phyloP scores from a whole-genome alignment of 2,329 filamentous ascomycete genomes.

The Sclerotinia spermophila region DNA sequence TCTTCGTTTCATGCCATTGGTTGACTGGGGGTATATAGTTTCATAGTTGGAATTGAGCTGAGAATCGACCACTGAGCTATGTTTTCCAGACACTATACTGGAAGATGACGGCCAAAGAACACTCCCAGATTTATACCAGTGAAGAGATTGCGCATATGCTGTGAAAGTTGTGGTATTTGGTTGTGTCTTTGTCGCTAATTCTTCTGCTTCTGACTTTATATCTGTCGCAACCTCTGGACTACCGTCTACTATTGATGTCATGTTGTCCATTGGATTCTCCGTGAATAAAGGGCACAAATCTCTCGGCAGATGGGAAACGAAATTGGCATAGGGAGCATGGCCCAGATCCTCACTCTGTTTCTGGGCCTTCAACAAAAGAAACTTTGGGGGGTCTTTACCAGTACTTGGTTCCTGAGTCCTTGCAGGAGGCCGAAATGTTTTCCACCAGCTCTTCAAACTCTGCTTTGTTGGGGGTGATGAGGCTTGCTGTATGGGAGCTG shows the following conservation, averaged over 20 bases:
- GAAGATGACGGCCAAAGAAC: neutral
- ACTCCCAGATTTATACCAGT: neutral
- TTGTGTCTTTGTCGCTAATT: neutral
- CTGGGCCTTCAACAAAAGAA: constrained; percentile 20
- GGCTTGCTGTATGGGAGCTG: constrained; percentile 36
- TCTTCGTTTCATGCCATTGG: neutral
- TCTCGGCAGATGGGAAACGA: constrained; percentile 3
- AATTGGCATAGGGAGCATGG: neutral
- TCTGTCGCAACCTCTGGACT: neutral
- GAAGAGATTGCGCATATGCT: neutral
- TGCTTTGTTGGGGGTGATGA: constrained; percentile 77
- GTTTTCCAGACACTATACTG: constrained; percentile 1
- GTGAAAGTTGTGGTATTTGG: neutral
- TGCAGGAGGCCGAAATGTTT: constrained; percentile 74
- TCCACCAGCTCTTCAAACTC: constrained; percentile 96
- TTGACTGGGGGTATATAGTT: neutral
- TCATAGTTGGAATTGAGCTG: constrained; percentile 5
- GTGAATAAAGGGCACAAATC: constrained; percentile 2
- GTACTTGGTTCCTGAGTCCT: constrained; percentile 48
- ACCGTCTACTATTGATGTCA: constrained; percentile 8
- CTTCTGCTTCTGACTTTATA: neutral
- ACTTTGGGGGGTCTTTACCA: constrained; percentile 19
- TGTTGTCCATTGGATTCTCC: constrained; percentile 12
- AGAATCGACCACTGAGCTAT: neutral
- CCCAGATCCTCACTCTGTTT: constrained; percentile 8